These are phyloP conservation scores for Lithohypha guttulata DNA, from an alignment of 2,329 filamentous ascomycete species.

Conservation along the genomic window DNA sequence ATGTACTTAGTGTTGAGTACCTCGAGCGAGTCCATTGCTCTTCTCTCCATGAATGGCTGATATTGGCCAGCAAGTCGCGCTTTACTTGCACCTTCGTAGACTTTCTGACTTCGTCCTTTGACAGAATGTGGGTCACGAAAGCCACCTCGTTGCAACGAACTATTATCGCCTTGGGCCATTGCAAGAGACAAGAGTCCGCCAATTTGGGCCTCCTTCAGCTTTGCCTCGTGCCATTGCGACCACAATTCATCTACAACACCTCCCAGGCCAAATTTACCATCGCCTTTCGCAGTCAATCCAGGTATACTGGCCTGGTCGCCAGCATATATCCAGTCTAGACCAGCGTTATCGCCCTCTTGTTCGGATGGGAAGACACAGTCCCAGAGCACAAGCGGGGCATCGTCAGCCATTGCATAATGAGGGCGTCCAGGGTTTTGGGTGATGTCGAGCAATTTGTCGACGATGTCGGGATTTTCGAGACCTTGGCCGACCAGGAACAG, in stretches of 20 bases:
- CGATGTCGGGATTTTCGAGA: slow-evolving; percentile 62
- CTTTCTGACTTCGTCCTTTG: slow-evolving; percentile 34
- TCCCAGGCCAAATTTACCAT: slow-evolving; percentile 52
- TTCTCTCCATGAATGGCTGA: slow-evolving; percentile 44
- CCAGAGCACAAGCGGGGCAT: slow-evolving; percentile 86
- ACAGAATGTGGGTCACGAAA: slow-evolving; percentile 22
- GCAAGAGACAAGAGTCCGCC: slow-evolving; percentile 59
- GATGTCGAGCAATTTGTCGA: slow-evolving; percentile 66
- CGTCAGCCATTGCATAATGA: slow-evolving; percentile 80
- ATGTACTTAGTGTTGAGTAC: slow-evolving; percentile 53
- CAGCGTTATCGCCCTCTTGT: slow-evolving; percentile 43
- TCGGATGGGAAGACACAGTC: slow-evolving; percentile 74
- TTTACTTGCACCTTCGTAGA: slow-evolving; percentile 50
- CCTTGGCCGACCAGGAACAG: slow-evolving; percentile 90
- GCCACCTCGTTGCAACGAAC: slow-evolving; percentile 21
- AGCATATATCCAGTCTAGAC: slow-evolving; percentile 66
- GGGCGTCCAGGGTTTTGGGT: slow-evolving; percentile 62
- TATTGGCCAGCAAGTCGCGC: slow-evolving; percentile 48
- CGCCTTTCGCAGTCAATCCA: slow-evolving; percentile 35
- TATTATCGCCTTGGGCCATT: slow-evolving; percentile 33
- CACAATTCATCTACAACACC: slow-evolving; percentile 67
- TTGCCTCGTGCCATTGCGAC: slow-evolving; percentile 69
- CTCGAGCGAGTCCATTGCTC: slow-evolving; percentile 47
- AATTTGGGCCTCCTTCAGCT: slow-evolving; percentile 82
- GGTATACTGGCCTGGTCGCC: slow-evolving; percentile 48